Evolutionary conservation across 225 moss, liverwort and hornwort species (phyloP).

Genomic region (Marchantia paleacea): DNA sequence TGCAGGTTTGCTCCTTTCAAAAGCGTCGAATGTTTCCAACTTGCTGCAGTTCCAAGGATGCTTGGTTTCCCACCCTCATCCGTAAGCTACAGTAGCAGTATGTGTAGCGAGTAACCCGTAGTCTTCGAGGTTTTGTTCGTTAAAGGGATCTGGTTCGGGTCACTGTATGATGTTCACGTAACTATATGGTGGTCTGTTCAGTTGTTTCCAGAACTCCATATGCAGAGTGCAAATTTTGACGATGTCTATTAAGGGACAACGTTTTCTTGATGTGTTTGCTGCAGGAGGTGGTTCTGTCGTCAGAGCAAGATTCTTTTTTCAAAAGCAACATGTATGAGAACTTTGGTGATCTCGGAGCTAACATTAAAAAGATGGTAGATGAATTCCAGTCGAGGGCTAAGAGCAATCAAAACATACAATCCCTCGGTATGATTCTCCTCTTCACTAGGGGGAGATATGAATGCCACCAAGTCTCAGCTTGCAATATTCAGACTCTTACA

Average conservation of each 20-base stretch:
- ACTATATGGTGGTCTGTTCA: no score
- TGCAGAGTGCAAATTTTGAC: neutral
- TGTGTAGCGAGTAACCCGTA: no score
- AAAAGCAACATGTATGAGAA: conserved; percentile 96
- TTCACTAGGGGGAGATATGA: neutral
- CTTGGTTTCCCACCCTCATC: no score
- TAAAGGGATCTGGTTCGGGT: no score
- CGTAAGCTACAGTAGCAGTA: no score
- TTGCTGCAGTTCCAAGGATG: neutral
- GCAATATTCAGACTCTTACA: neutral
- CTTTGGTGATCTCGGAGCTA: conserved; percentile 96
- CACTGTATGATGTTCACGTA: no score
- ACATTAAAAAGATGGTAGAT: conserved; percentile 97
- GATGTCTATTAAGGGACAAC: neutral
- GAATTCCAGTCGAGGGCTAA: conserved; percentile 89
- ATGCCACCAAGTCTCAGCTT: neutral
- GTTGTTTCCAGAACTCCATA: no score
- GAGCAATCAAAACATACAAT: conserved; percentile 94
- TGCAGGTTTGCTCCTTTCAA: conserved; percentile 57
- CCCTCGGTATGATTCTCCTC: conserved; percentile 61
- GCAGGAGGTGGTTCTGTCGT: conserved; percentile 94
- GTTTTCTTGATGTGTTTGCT: neutral
- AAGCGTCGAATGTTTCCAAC: neutral
- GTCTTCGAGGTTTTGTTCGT: no score
- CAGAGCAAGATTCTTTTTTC: conserved; percentile 95